Conservation (phyloP, 73 alveolate species). For the Paramecium sexaurelia region DNA sequence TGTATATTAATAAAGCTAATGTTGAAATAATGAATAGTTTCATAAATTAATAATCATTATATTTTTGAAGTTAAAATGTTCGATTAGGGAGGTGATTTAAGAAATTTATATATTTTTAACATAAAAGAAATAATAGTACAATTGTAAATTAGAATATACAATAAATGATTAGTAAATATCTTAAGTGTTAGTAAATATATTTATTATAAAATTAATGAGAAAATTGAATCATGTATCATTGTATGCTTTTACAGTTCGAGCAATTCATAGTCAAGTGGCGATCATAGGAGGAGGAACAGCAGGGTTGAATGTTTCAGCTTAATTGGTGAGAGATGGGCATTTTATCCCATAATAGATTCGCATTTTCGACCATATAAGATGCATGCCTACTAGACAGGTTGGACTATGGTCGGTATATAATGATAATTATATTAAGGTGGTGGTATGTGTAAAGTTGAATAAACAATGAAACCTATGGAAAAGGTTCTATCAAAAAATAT, state of each 20-base stretch:
- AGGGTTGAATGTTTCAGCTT: slow-evolving; percentile 74
- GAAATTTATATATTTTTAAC: too few species aligned
- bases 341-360: slow-evolving; percentile 69
- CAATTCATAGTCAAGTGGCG: slow-evolving; percentile 66
- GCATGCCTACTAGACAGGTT: slow-evolving; percentile 88
- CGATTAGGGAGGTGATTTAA: too few species aligned
- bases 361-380: slow-evolving; percentile 74
- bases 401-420: slow-evolving; percentile 75
- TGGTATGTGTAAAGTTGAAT: slow-evolving; percentile 68
- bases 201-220: not conserved
- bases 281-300: slow-evolving; percentile 91
- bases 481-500: slow-evolving; percentile 13
- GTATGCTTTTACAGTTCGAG: slow-evolving; percentile 44
- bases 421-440: slow-evolving; percentile 74
- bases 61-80: not conserved
- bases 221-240: not conserved
- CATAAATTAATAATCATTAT: not conserved
- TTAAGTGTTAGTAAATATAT: not conserved
- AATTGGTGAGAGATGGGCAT: slow-evolving; percentile 70
- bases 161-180: not conserved
- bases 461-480: not conserved
- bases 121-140: too few species aligned
- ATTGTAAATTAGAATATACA: not conserved
- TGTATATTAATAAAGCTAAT: not conserved
- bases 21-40: not conserved